Evolutionary conservation across 805 yeast genomes (phyloP), one percentile per base, ranked within the genome.

Genomic region (Sungouiella thailandica): DNA sequence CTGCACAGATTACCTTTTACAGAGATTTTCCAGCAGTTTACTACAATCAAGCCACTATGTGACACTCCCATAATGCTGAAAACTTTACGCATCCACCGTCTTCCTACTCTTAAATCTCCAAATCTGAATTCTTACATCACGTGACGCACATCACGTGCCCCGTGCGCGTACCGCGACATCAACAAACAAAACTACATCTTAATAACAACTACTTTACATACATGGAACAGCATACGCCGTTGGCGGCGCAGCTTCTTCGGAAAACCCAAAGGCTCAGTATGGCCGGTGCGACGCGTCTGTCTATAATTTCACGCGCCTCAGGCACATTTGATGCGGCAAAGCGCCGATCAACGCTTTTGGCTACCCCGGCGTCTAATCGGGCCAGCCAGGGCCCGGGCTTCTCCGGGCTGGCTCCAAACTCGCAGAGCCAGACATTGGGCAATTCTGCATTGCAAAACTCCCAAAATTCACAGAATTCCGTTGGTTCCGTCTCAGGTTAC

Each of bases 321-420:
- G 34, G 28, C 32, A 29, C 35, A 24, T 43, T 27, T 36, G 53
- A 34, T 46, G 43, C 35, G 36, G 41, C 50, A 16, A 56, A 57
- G 32, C 43, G 65, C 25, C 41, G 55, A 31, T 60, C 64, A 32
- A 43, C 49, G 11, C 43, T 58, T 11, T 47, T 58, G 8, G 49
- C 52, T 32, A 59, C 68, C 1, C 65, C 68, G 11, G 65, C 65
- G 6, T 55, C 58, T 32, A 50, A 53, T 30, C 50, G 49, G 28
- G 48, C 47, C 16, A 32, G 29, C 25, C 40, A 41, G 36, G 23
- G 37, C 6, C 23, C 32, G 13, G 37, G 37, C 30, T 26, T 19
- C 5, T 16, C 12, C 22, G 39, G 25, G 12, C 12, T 10, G 19
- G 34, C 25, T 31, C 19, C 25, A 29, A 29, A 10, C 17, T 34